Conservation (phyloP, 1,284 basidiomycete species). For the Laetiporus sulphureus region DNA sequence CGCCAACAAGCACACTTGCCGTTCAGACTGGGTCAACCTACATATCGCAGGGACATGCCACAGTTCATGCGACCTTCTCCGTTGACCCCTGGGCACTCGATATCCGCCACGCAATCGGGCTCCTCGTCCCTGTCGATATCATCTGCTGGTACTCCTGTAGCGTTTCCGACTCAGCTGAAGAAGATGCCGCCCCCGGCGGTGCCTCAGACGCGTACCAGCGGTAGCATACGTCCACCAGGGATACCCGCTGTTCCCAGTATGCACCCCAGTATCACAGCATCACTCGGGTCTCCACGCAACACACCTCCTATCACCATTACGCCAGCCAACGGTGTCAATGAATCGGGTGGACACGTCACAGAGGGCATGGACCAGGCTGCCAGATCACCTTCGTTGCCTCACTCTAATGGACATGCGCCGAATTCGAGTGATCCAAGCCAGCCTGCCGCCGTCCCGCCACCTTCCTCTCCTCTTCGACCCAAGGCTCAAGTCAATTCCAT, state of each 20-base stretch:
- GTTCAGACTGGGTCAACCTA: conserved; percentile 1
- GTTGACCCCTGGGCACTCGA: conserved; percentile 6
- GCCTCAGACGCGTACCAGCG: conserved; percentile 50
- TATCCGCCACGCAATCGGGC: conserved; percentile 10
- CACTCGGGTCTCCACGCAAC: conserved; percentile 27
- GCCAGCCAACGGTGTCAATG: conserved; percentile 14
- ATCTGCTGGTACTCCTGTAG: conserved; percentile 26
- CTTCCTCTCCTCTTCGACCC: conserved; percentile 29
- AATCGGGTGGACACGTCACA: conserved; percentile 11
- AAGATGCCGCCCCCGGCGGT: conserved; percentile 41
- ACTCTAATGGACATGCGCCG: conserved; percentile 11
- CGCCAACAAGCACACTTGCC: conserved; percentile 24
- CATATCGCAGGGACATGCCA: background rate
- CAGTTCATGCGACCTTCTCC: conserved; percentile 1
- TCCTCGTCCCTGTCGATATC: conserved; percentile 9
- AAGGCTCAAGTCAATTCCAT: conserved; percentile 36
- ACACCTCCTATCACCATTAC: conserved; percentile 28
- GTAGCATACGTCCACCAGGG: conserved; percentile 42
- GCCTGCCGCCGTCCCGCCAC: conserved; percentile 9
- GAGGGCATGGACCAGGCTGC: conserved; percentile 16
- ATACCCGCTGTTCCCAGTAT: conserved; percentile 20
- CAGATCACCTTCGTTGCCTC: conserved; percentile 12
- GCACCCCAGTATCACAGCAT: conserved; percentile 10
- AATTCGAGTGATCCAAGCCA: conserved; percentile 4
- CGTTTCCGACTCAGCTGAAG: conserved; percentile 50